phyloP scores from a whole-genome alignment of 257 asterid species.

The Apocynum venetum region DNA sequence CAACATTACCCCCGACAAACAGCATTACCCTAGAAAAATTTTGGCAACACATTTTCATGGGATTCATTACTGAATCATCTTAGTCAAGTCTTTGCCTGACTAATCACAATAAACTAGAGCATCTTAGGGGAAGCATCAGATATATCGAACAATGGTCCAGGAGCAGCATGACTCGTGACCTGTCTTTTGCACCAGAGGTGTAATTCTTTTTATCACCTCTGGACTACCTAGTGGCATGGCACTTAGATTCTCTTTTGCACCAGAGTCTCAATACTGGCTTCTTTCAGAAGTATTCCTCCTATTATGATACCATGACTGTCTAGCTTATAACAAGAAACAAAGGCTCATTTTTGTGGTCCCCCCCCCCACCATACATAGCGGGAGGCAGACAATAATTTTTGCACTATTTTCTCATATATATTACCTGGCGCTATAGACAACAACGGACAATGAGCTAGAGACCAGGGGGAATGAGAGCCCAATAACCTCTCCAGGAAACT shows the following conservation, averaged over 20 bases:
- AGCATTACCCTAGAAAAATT: not conserved
- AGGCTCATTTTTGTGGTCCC: not conserved
- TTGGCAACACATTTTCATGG: not conserved
- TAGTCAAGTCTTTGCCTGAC: not conserved
- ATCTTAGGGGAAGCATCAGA: not conserved
- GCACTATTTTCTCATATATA: not conserved
- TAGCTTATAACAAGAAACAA: not conserved
- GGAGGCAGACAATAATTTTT: too few species aligned
- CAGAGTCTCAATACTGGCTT: not conserved
- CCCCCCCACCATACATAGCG: too few species aligned
- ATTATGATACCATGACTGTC: not conserved
- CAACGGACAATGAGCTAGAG: conserved; percentile 65
- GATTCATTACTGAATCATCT: not conserved
- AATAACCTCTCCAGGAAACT: conserved; percentile 97
- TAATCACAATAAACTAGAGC: not conserved
- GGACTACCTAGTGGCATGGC: not conserved
- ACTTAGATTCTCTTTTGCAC: not conserved
- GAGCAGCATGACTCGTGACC: not conserved
- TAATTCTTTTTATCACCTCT: not conserved
- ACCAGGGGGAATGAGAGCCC: conserved; percentile 89
- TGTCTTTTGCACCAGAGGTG: not conserved
- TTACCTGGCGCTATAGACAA: conserved; percentile 90
- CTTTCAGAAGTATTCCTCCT: not conserved
- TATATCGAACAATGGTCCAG: not conserved
- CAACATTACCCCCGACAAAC: not conserved